Conservation (phyloP, 202 grass and related monocot species). For the Schoenoplectus triqueter region DNA sequence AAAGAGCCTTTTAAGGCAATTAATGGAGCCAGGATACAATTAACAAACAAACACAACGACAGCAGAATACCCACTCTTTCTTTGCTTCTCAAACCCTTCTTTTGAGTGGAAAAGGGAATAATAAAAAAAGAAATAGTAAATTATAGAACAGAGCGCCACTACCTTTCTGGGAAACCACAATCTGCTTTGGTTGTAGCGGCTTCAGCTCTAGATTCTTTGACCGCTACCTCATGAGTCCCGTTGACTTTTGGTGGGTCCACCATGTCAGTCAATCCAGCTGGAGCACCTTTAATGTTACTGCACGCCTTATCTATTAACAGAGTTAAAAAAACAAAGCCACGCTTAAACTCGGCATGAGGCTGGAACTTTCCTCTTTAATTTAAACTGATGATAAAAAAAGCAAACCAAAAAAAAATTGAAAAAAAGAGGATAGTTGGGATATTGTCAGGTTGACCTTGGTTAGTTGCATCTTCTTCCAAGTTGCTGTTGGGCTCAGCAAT, state of each 20-base stretch:
- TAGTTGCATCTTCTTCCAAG: constrained; percentile 36
- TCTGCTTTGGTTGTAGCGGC: constrained; percentile 43
- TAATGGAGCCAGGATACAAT: constrained; percentile 21
- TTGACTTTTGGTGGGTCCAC: constrained; percentile 55
- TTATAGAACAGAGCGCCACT: constrained; percentile 37
- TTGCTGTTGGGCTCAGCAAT: constrained; percentile 25
- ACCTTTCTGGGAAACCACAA: constrained; percentile 74
- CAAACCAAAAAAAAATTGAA: neutral
- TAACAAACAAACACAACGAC: constrained; percentile 33
- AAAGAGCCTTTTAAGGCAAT: constrained; percentile 40
- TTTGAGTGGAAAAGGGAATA: neutral
- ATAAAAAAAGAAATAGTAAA: constrained; percentile 22
- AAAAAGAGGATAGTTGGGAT: neutral
- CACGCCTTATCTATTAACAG: constrained; percentile 53
- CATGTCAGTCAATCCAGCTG: constrained; percentile 41
- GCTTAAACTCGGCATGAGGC: neutral
- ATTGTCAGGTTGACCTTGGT: constrained; percentile 44
- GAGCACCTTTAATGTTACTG: constrained; percentile 26
- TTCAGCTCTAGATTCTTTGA: constrained; percentile 50
- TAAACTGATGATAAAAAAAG: neutral
- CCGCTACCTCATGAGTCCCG: constrained; percentile 44
- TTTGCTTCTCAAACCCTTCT: constrained; percentile 27
- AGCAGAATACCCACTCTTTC: constrained; percentile 31
- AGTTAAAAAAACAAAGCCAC: constrained; percentile 28
- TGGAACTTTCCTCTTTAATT: constrained; percentile 3